Conservation (phyloP, 2,329 filamentous ascomycete genomes). For the Colletotrichum viniferum region DNA sequence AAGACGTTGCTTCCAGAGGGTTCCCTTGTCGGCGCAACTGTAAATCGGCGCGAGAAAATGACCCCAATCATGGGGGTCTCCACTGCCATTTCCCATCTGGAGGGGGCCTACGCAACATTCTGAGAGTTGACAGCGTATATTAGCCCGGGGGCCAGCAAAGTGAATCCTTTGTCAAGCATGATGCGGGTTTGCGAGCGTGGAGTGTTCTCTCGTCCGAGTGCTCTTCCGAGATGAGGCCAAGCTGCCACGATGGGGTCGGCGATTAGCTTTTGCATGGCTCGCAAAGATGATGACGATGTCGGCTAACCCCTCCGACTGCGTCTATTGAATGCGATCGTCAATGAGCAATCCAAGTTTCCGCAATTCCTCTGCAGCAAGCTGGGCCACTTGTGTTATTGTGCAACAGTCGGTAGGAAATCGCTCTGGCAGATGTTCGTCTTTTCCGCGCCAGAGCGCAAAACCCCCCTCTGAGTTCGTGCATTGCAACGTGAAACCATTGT, state of each 20-base stretch:
- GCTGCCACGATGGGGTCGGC: not conserved
- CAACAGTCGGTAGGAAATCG: not conserved
- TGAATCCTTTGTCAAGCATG: not conserved
- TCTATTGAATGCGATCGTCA: not conserved
- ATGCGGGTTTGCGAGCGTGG: not conserved
- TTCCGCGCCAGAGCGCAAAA: not conserved
- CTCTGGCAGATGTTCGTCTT: not conserved
- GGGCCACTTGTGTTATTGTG: not conserved
- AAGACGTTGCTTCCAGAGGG: not conserved
- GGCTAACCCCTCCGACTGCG: not conserved
- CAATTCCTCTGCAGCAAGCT: not conserved
- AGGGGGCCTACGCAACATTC: not conserved
- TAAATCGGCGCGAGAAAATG: conserved; percentile 11
- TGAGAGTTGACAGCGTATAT: not conserved
- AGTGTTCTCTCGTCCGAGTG: not conserved
- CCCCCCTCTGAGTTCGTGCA: not conserved
- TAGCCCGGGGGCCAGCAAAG: not conserved
- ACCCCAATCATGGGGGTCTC: conserved; percentile 9
- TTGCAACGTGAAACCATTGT: not conserved
- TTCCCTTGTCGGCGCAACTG: conserved; percentile 2
- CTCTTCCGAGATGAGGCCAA: conserved; percentile 10
- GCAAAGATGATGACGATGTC: not conserved
- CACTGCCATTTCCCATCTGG: conserved; percentile 16
- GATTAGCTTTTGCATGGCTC: not conserved
- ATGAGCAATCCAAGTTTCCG: not conserved